phyloP scores from a whole-genome alignment of 2,329 filamentous ascomycete species.

The Aspergillus fumigatiaffinis region DNA sequence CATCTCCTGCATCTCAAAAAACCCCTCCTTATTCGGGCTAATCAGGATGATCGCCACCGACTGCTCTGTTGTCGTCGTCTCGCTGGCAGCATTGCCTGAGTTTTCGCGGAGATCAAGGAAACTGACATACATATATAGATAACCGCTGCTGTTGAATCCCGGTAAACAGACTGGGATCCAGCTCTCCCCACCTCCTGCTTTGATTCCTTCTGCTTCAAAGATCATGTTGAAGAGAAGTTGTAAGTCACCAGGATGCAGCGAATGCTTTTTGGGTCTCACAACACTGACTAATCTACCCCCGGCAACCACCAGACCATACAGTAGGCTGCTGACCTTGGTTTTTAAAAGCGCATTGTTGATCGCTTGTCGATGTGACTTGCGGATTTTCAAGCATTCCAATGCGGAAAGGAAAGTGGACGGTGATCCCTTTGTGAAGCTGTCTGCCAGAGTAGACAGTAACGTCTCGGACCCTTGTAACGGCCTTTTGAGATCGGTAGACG shows the following conservation, averaged over 20 bases:
- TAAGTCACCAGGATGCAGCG: constrained; percentile 88
- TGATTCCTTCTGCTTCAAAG: constrained; percentile 89
- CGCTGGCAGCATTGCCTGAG: constrained; percentile 39
- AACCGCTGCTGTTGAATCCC: constrained; percentile 94
- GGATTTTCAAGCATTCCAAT: constrained; percentile 86
- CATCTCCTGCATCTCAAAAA: constrained; percentile 80
- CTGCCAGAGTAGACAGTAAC: constrained; percentile 83
- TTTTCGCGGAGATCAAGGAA: constrained; percentile 68
- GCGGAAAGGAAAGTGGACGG: constrained; percentile 83
- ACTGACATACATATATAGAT: constrained; percentile 98
- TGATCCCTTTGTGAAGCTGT: constrained; percentile 91
- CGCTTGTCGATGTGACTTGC: constrained; percentile 77
- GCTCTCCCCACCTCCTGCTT: constrained; percentile 88
- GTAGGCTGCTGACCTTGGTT: constrained; percentile 68
- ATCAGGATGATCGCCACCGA: constrained; percentile 88
- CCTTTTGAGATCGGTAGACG: constrained; percentile 87
- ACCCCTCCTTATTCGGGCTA: constrained; percentile 87
- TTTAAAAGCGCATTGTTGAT: constrained; percentile 89
- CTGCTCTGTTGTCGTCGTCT: constrained; percentile 55
- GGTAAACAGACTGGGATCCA: constrained; percentile 96
- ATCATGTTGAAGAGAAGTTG: constrained; percentile 99
- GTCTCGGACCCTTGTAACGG: constrained; percentile 89
- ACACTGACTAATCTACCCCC: constrained; percentile 92
- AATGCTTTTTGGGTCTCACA: constrained; percentile 88
- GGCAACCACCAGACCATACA: constrained; percentile 92